phyloP scores from a whole-genome alignment of 139 green algal genomes.

The Pleodorina starrii region DNA sequence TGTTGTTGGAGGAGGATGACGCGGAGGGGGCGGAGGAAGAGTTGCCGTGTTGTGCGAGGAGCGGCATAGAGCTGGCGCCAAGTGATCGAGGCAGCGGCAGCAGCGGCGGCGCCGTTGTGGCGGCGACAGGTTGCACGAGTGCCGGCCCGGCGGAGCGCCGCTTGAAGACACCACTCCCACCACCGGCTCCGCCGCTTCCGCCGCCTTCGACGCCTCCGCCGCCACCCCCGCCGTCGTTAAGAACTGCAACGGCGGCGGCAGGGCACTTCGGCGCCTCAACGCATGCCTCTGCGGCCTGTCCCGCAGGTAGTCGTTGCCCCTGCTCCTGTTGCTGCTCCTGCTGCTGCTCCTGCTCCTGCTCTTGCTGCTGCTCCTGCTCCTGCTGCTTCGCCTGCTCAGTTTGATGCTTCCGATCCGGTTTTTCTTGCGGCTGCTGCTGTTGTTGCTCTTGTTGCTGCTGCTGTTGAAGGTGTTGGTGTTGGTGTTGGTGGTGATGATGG shows the following conservation, averaged over 20 bases:
- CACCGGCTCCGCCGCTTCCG: no score
- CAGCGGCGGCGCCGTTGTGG: background rate
- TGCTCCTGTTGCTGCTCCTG: background rate
- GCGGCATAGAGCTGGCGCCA: background rate
- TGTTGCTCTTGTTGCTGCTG: background rate
- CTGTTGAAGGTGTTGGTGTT: background rate
- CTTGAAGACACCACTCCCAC: background rate
- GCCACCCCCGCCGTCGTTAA: background rate
- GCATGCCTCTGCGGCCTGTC: background rate
- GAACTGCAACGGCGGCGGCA: background rate
- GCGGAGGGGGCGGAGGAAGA: background rate
- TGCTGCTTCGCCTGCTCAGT: background rate
- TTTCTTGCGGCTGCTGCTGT: background rate
- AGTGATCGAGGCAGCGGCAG: background rate
- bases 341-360: background rate
- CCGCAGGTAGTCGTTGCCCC: background rate
- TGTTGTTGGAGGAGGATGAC: no score
- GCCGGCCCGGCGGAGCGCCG: background rate
- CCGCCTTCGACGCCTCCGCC: background rate
- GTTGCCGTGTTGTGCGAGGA: background rate
- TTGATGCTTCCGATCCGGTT: background rate
- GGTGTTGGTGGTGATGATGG: background rate
- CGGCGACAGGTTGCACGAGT: background rate
- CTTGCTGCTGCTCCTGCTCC: background rate
- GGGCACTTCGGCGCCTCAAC: background rate